phyloP scores from a whole-genome alignment of 2,329 filamentous ascomycete species.

The Talaromyces sp. region DNA sequence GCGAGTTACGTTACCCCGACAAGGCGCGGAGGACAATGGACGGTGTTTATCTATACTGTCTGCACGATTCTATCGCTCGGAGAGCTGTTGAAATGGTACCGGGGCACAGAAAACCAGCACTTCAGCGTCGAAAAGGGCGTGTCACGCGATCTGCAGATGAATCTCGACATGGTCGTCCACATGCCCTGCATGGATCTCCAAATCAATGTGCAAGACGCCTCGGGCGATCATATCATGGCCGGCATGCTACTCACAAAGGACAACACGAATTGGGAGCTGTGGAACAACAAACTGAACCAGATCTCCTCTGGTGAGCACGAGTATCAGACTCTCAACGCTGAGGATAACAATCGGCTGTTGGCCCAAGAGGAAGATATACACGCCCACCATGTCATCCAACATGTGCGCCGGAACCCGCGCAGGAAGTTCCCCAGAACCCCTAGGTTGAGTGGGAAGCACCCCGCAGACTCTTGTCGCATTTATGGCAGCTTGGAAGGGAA shows the following conservation, averaged over 20 bases:
- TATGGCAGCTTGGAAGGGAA: slow-evolving; percentile 89
- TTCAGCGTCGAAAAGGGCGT: slow-evolving; percentile 93
- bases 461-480: slow-evolving; percentile 75
- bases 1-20: slow-evolving; percentile 84
- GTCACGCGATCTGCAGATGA: slow-evolving; percentile 83
- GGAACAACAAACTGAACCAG: slow-evolving; percentile 65
- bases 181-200: slow-evolving; percentile 90
- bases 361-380: slow-evolving; percentile 68
- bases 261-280: slow-evolving; percentile 74
- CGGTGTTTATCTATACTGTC: slow-evolving; percentile 71
- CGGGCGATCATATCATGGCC: slow-evolving; percentile 86
- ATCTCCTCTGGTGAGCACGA: slow-evolving; percentile 58
- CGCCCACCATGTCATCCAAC: slow-evolving; percentile 82
- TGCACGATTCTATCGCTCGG: slow-evolving; percentile 71
- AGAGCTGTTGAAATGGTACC: slow-evolving; percentile 79
- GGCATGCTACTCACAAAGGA: slow-evolving; percentile 69
- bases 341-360: slow-evolving; percentile 51
- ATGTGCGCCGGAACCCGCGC: slow-evolving; percentile 62
- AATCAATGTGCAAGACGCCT: slow-evolving; percentile 93
- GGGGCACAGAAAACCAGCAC: slow-evolving; percentile 76
- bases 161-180: slow-evolving; percentile 84
- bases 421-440: slow-evolving; percentile 70
- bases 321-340: slow-evolving; percentile 53
- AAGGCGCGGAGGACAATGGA: slow-evolving; percentile 88
- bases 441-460: slow-evolving; percentile 50